Base-by-base conservation (phyloP, 768 basidiomycete genomes). In the Russula sp. region DNA sequence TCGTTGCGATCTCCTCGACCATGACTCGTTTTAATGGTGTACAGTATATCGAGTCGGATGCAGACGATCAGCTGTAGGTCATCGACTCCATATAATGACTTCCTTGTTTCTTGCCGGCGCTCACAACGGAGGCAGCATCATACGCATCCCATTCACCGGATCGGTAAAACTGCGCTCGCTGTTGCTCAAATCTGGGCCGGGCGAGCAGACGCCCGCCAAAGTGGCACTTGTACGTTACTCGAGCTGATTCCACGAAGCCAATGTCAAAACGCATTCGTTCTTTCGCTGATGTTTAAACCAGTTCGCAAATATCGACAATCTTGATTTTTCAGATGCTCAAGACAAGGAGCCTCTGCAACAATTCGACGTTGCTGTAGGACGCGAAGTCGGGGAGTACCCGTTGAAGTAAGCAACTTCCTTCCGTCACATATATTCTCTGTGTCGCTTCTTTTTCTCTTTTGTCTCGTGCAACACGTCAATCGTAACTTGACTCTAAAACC, bases 131-230 rank as follows among this genome's bases (percentile, higher is more conserved):
- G n/a, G 35, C 47, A 92, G 91, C 69, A 91, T 93, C 67, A 74
- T 94, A 56, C 88, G 88, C 54, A 73, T 97, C 32, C 94, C 94
- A 1, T 96, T 97, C 74, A 93, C 88, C 0, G 88, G 89, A 9
- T 86, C 89, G 16, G 89, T 96, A 51, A 91, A 89, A 68, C 81
- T 96, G 48, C 85, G 89, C 27, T 84, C 89, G 31, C 77, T 97
- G 45, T 82, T 94, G 2, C 73, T 97, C 64, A 95, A 94, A 75
- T 78, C 91, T 4, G 94, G 94, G 7, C 92, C 94, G 0, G 80
- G 77, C 0, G 87, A 86, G 45, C 82, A 88, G 68, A 94, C 92
- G 1, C 92, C 93, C 4, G 73, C 79, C 0, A 88, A 84, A 72
- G 80, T 95, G 35, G 71, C 74, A 20, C 71, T 96, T 72, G 94